phyloP scores from a whole-genome alignment of 208 protist species.

The Leishmania turanica region DNA sequence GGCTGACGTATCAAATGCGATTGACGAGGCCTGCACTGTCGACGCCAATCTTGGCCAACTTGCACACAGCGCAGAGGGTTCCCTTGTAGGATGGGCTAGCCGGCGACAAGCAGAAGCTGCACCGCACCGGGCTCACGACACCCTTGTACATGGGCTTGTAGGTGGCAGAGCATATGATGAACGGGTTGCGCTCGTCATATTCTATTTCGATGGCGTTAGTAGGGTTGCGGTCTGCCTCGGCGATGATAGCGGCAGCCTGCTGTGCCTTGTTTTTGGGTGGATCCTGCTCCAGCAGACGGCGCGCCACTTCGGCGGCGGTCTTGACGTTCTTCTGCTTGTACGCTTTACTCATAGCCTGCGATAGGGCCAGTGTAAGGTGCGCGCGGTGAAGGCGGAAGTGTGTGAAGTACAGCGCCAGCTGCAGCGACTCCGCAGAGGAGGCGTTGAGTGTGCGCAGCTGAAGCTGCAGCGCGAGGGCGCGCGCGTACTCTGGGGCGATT shows the following conservation, averaged over 20 bases:
- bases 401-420: slow-evolving; percentile 98
- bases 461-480: slow-evolving; percentile 81
- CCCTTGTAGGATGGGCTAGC: slow-evolving; percentile 77
- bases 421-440: slow-evolving; percentile 55
- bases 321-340: slow-evolving; percentile 94
- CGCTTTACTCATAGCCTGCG: slow-evolving; percentile 93
- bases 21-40: slow-evolving; percentile 70
- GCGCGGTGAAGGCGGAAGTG: slow-evolving; percentile 95
- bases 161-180: slow-evolving; percentile 88
- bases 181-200: slow-evolving; percentile 98
- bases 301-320: slow-evolving; percentile 91
- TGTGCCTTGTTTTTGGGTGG: slow-evolving; percentile 87
- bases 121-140: slow-evolving; percentile 69
- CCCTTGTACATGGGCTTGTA: slow-evolving; percentile 86
- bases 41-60: slow-evolving; percentile 64
- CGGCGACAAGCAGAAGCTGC: slow-evolving; percentile 92
- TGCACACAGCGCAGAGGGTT: slow-evolving; percentile 77
- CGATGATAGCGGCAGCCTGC: slow-evolving; percentile 92
- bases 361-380: slow-evolving; percentile 92
- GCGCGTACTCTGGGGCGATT: slow-evolving; percentile 68
- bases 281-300: slow-evolving; percentile 94
- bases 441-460: slow-evolving; percentile 62
- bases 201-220: slow-evolving; percentile 81
- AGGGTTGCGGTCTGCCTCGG: slow-evolving; percentile 84
- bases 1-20: slow-evolving; percentile 12